Evolutionary conservation across 1,284 basidiomycete species (phyloP).

Genomic region (Wolfiporia cocos): DNA sequence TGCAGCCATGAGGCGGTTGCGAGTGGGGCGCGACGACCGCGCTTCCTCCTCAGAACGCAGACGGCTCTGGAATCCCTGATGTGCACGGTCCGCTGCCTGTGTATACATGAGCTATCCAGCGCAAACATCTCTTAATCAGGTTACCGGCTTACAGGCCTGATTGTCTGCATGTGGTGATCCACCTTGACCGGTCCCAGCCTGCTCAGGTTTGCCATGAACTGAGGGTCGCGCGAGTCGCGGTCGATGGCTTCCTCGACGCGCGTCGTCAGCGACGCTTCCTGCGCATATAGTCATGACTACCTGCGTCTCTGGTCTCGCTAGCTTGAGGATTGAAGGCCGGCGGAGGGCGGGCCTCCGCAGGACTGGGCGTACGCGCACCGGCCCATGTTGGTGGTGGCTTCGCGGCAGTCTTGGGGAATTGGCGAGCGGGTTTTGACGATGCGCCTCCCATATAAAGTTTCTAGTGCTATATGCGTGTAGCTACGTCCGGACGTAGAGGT

Average conservation of each 20-base stretch:
- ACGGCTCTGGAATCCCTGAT: constrained; percentile 45
- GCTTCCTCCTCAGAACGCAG: constrained; percentile 51
- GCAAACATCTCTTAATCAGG: background rate
- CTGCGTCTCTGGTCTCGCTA: constrained; percentile 49
- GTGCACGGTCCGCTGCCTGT: constrained; percentile 31
- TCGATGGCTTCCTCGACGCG: constrained; percentile 46
- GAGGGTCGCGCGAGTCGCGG: constrained; percentile 67
- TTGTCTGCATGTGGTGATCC: constrained; percentile 54
- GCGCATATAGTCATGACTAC: constrained; percentile 22
- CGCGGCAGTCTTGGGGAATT: constrained; percentile 48
- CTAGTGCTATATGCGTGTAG: background rate
- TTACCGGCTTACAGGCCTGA: constrained; percentile 43
- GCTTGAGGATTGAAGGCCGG: constrained; percentile 24
- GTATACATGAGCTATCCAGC: background rate
- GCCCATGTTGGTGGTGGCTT: constrained; percentile 54
- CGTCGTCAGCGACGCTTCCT: background rate
- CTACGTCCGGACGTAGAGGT: background rate
- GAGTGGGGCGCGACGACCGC: constrained; percentile 29
- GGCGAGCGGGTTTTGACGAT: constrained; percentile 61
- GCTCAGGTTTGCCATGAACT: constrained; percentile 68
- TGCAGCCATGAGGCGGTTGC: constrained; percentile 51
- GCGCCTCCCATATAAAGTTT: constrained; percentile 53
- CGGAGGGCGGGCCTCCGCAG: constrained; percentile 14
- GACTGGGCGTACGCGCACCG: constrained; percentile 37
- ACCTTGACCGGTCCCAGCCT: constrained; percentile 70